A percentile compares a stretch with the other conserved stretches of the same genome.
These are phyloP conservation scores for Phytophthora brassicae DNA, from an alignment of 352 stramenopile genomes.

Conservation along the genomic window DNA sequence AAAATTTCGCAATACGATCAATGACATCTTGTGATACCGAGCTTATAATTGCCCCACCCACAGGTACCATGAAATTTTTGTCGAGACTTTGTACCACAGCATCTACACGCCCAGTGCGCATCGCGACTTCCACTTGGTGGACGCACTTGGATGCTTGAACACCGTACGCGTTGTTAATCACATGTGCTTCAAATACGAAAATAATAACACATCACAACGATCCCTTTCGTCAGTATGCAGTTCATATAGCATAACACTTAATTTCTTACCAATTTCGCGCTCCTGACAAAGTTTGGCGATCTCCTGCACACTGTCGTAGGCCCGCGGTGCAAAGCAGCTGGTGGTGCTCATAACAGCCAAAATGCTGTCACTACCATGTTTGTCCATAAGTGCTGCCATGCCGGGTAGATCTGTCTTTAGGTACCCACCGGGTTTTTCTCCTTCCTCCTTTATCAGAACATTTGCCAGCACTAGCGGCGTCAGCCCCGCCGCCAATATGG, in stretches of 20 bases:
- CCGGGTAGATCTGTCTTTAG: conserved; percentile 91
- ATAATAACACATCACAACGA: neutral
- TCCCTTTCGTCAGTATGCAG: conserved; percentile 5
- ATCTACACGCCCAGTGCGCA: conserved; percentile 93
- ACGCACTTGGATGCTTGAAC: conserved; percentile 94
- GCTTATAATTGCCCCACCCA: conserved; percentile 91
- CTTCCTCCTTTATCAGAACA: conserved; percentile 64
- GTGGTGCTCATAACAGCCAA: conserved; percentile 97
- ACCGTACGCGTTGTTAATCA: conserved; percentile 99
- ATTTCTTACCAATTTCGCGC: conserved; percentile 55
- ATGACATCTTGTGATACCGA: conserved; percentile 78
- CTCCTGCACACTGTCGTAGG: conserved; percentile 93
- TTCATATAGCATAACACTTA: neutral
- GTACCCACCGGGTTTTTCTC: conserved; percentile 39
- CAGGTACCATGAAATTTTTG: conserved; percentile 99
- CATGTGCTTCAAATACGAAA: conserved; percentile 62
- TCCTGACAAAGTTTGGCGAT: conserved; percentile 90
- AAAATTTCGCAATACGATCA: conserved; percentile 90
- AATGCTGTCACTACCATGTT: conserved; percentile 64
- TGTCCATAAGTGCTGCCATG: conserved; percentile 66
- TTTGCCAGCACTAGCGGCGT: conserved; percentile 90
- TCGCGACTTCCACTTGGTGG: conserved; percentile 91
- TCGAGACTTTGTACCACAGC: conserved; percentile 97
- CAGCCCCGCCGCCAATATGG: conserved; percentile 92
- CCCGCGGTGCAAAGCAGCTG: conserved; percentile 97